phyloP scores from a whole-genome alignment of 768 basidiomycete species.

The Antrodiella citrinella region DNA sequence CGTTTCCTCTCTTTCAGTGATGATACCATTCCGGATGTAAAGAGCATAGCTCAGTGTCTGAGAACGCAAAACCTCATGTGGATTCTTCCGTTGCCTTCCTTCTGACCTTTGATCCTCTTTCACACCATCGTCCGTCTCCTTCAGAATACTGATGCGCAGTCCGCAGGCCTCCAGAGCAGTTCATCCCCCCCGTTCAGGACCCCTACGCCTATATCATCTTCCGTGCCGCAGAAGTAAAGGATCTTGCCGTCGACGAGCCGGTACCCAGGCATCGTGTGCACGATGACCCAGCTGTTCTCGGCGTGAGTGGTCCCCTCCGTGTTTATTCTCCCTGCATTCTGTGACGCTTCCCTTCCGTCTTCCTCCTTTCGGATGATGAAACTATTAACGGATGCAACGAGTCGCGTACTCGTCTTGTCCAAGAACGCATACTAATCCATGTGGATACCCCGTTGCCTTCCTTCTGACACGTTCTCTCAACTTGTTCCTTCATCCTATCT shows the following conservation, averaged over 20 bases:
- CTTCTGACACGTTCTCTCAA: slow-evolving; percentile 32
- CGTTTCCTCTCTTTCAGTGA: slow-evolving; percentile 16
- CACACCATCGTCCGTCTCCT: background rate
- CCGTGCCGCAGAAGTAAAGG: slow-evolving; percentile 84
- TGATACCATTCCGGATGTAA: slow-evolving; percentile 35
- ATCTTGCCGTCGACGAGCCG: slow-evolving; percentile 76
- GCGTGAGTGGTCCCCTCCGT: slow-evolving; percentile 40
- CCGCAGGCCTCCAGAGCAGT: slow-evolving; percentile 61
- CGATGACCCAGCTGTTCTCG: slow-evolving; percentile 80
- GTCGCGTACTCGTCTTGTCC: slow-evolving; percentile 26
- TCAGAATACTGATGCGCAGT: slow-evolving; percentile 19
- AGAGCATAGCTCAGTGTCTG: slow-evolving; percentile 29
- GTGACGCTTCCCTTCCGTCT: slow-evolving; percentile 2
- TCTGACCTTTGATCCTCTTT: slow-evolving; percentile 32
- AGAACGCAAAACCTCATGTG: slow-evolving; percentile 42
- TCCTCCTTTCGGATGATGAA: slow-evolving; percentile 28
- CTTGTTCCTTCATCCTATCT: background rate
- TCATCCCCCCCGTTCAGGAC: slow-evolving; percentile 75
- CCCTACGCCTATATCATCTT: slow-evolving; percentile 90
- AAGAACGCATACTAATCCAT: slow-evolving; percentile 36
- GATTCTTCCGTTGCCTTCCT: slow-evolving; percentile 63
- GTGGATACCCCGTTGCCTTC: slow-evolving; percentile 59
- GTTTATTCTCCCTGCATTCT: slow-evolving; percentile 6
- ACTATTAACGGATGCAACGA: slow-evolving; percentile 38
- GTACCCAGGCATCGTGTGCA: slow-evolving; percentile 51